Percentiles rank a stretch among this genome's conserved stretches.
Evolutionary conservation across 2,329 filamentous ascomycete genomes (phyloP).

Genomic region (Pestalotiopsis sp.): DNA sequence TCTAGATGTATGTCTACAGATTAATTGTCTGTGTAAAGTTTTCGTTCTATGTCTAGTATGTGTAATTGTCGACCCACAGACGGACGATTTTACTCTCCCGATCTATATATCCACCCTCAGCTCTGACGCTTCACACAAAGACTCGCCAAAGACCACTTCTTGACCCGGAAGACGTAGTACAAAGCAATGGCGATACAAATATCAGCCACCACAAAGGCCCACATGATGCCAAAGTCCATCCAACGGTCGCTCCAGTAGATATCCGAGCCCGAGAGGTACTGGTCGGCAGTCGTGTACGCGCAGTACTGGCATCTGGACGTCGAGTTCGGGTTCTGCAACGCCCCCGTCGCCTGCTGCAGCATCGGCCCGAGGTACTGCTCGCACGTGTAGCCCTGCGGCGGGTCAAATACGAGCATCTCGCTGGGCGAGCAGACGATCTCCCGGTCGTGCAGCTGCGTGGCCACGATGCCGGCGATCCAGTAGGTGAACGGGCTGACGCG

Average conservation of each 20-base stretch:
- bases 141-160: neutral
- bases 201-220: constrained; percentile 63
- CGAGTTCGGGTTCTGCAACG: constrained; percentile 51
- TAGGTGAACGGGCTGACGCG: constrained; percentile 83
- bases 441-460: constrained; percentile 70
- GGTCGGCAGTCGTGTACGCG: constrained; percentile 53
- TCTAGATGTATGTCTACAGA: too few species aligned
- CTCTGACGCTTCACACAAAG: neutral
- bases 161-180: constrained; percentile 56
- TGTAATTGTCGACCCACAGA: too few species aligned
- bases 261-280: constrained; percentile 49
- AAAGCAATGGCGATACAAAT: constrained; percentile 53
- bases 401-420: constrained; percentile 70
- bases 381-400: constrained; percentile 62
- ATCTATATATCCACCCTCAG: neutral
- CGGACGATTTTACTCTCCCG: too few species aligned
- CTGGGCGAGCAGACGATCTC: constrained; percentile 67
- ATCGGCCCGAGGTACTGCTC: constrained; percentile 57
- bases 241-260: constrained; percentile 62
- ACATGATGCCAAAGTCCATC: constrained; percentile 70
- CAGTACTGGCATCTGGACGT: constrained; percentile 60
- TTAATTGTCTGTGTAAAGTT: too few species aligned
- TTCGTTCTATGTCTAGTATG: too few species aligned
- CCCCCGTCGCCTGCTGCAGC: constrained; percentile 48
- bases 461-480: constrained; percentile 72